Conservation (phyloP, 1,284 basidiomycete genomes). For the Microbotryum lychnidis-dioicae region DNA sequence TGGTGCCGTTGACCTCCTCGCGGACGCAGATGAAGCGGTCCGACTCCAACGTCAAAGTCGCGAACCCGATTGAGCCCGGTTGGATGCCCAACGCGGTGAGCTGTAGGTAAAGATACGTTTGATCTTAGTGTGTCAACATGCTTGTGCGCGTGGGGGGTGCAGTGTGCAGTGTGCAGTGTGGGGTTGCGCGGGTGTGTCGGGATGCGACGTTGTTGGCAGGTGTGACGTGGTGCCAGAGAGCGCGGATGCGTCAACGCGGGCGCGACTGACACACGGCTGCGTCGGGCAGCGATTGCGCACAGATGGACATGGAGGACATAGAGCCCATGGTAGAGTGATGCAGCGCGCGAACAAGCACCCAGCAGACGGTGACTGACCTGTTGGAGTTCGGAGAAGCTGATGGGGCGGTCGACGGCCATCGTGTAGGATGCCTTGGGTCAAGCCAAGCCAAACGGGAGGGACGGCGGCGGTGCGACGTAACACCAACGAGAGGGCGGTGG, state of each 20-base stretch:
- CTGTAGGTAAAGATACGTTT: conserved; percentile 47
- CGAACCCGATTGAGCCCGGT: conserved; percentile 93
- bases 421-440: background rate
- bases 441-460: too few relatives aligned
- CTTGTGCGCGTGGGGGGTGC: background rate
- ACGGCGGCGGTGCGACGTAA: background rate
- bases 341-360: too few relatives aligned
- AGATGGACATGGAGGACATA: background rate
- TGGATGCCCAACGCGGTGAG: conserved; percentile 93
- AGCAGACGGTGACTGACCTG: conserved; percentile 18
- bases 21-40: conserved; percentile 84
- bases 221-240: background rate
- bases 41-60: conserved; percentile 90
- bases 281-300: background rate
- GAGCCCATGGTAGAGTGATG: conserved; percentile 1
- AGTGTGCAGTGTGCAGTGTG: conserved; percentile 1
- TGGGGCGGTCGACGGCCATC: conserved; percentile 27
- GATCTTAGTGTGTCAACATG: background rate
- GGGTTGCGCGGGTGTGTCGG: background rate
- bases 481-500: too few relatives aligned
- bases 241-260: background rate
- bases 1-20: conserved; percentile 43
- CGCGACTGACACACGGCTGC: background rate
- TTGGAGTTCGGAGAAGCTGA: conserved; percentile 29
- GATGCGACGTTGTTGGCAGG: too few relatives aligned